Conservation (phyloP, 441 rosid genomes). For the Aleurites moluccanus region DNA sequence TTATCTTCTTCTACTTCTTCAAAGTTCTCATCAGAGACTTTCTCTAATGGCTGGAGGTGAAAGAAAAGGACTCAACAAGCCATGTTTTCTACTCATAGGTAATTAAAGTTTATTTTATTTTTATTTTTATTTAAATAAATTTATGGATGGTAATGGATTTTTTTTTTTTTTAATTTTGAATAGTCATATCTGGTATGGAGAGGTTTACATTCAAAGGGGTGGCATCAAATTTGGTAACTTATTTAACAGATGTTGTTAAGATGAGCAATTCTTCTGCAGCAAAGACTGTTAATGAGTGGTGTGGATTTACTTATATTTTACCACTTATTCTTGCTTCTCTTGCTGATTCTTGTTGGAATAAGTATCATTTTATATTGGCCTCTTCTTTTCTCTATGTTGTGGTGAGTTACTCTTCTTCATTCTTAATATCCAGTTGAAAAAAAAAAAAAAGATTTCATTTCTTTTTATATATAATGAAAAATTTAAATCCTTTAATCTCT, state of each 20-base stretch:
- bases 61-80: constrained; percentile 54
- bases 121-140: not conserved
- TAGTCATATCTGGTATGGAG: constrained; percentile 83
- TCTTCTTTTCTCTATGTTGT: constrained; percentile 71
- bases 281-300: constrained; percentile 85
- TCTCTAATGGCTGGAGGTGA: constrained; percentile 39
- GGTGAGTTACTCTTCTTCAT: constrained; percentile 38
- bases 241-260: constrained; percentile 73
- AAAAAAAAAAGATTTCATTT: no score
- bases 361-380: constrained; percentile 63
- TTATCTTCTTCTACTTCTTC: not conserved
- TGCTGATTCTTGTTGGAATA: constrained; percentile 81
- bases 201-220: constrained; percentile 97
- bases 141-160: no score
- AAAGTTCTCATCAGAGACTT: not conserved
- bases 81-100: constrained; percentile 87
- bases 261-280: constrained; percentile 92
- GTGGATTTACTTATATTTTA: constrained; percentile 82
- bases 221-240: constrained; percentile 86
- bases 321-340: constrained; percentile 81
- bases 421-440: no score
- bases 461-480: no score
- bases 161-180: not conserved
- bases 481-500: no score
- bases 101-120: constrained; percentile 1